A percentile compares a stretch with the other conserved stretches of the same genome.
phyloP scores from a whole-genome alignment of 1,139 yeast species.

The Kodamaea ohmeri region DNA sequence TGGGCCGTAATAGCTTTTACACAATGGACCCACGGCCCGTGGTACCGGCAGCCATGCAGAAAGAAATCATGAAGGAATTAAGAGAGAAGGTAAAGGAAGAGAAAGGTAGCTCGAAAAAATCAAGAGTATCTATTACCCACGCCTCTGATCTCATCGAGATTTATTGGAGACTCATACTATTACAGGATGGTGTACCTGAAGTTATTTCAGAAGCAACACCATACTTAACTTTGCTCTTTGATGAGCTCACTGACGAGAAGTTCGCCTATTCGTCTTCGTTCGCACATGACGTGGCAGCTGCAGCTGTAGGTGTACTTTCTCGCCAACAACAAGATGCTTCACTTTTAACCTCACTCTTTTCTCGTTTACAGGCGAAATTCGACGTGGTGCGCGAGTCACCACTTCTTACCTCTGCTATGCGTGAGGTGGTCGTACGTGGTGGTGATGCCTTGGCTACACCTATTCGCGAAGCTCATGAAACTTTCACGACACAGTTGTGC shows the following conservation, averaged over 20 bases:
- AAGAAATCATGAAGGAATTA: conserved; percentile 14
- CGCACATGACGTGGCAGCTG: conserved; percentile 19
- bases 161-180: conserved; percentile 39
- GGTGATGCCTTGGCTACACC: neutral
- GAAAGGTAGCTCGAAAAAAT: too few species aligned
- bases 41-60: conserved; percentile 16
- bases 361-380: conserved; percentile 15
- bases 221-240: conserved; percentile 16
- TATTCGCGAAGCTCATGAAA: conserved; percentile 3
- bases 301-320: too few species aligned
- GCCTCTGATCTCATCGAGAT: conserved; percentile 28
- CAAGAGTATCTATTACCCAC: conserved; percentile 12
- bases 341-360: conserved; percentile 7
- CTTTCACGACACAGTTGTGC: conserved; percentile 13
- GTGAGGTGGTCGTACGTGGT: conserved; percentile 15
- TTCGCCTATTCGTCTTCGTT: conserved; percentile 16
- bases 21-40: conserved; percentile 15
- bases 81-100: too few species aligned
- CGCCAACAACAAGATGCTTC: neutral
- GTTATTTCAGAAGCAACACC: conserved; percentile 11
- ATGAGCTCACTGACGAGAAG: conserved; percentile 12
- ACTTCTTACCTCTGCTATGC: conserved; percentile 22
- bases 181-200: conserved; percentile 21
- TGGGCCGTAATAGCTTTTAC: conserved; percentile 17
- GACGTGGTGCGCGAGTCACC: conserved; percentile 20